phyloP scores from a whole-genome alignment of 140 eudicot genomes.

The Bidens hawaiensis region DNA sequence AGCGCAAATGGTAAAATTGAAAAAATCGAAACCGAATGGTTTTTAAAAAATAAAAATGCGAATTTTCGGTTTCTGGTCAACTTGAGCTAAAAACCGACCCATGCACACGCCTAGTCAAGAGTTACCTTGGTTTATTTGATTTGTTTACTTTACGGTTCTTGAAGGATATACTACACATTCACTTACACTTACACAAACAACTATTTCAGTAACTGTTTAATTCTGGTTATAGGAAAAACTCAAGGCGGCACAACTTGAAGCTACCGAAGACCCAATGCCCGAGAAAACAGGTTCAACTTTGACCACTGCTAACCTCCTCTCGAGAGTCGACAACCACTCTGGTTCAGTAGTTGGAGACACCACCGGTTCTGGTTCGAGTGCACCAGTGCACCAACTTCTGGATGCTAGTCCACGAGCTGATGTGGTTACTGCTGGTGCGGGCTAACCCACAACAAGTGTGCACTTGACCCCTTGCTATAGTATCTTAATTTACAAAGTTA shows the following conservation, averaged over 20 bases:
- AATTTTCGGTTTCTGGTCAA: too few species aligned
- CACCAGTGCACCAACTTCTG: constrained; percentile 68
- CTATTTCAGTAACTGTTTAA: background rate
- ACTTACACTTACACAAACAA: background rate
- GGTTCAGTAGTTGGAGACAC: constrained; percentile 46
- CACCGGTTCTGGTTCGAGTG: constrained; percentile 38
- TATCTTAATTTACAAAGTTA: constrained; percentile 10
- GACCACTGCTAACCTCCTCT: constrained; percentile 71
- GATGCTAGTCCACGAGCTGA: constrained; percentile 61
- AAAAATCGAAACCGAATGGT: too few species aligned
- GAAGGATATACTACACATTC: background rate
- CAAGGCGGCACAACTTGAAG: constrained; percentile 25
- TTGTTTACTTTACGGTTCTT: constrained; percentile 5
- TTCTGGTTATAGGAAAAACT: constrained; percentile 49
- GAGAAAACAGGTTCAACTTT: constrained; percentile 31
- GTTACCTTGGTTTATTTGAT: constrained; percentile 5
- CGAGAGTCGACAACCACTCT: constrained; percentile 55
- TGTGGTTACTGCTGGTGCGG: constrained; percentile 59
- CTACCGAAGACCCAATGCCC: constrained; percentile 32
- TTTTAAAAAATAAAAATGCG: too few species aligned
- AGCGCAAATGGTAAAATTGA: too few species aligned
- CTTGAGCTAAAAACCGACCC: too few species aligned
- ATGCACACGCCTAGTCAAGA: too few species aligned
- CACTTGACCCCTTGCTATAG: background rate
- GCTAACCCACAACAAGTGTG: constrained; percentile 26